Conservation (phyloP, 192 early-diverging fungal species). For the Backusella tarrabulga region DNA sequence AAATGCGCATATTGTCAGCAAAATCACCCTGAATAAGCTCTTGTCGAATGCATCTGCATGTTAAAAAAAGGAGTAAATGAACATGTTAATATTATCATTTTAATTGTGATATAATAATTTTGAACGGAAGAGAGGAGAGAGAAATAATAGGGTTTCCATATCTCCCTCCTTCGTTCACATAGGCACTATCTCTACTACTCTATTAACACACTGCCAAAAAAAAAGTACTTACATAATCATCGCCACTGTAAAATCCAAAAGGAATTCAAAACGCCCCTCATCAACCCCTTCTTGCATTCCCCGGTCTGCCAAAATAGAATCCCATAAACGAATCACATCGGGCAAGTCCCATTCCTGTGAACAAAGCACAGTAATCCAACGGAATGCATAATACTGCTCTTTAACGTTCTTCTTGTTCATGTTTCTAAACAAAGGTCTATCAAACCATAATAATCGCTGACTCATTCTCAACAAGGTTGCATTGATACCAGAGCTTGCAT, state of each 20-base stretch:
- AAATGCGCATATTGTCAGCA: constrained; percentile 56
- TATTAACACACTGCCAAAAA: not conserved
- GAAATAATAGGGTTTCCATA: not conserved
- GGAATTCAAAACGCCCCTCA: constrained; percentile 56
- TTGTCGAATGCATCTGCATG: constrained; percentile 44
- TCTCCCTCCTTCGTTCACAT: not conserved
- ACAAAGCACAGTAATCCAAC: constrained; percentile 76
- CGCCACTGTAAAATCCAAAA: constrained; percentile 71
- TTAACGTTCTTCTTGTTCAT: constrained; percentile 56
- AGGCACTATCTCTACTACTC: not conserved
- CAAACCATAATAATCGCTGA: constrained; percentile 46
- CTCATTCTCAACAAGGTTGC: constrained; percentile 58
- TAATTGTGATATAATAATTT: not conserved
- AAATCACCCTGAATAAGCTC: constrained; percentile 57
- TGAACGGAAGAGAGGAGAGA: not conserved
- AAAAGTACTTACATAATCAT: constrained; percentile 59
- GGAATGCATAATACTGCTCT: constrained; percentile 71
- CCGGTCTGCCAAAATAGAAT: constrained; percentile 71
- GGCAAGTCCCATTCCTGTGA: constrained; percentile 76
- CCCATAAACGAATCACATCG: constrained; percentile 78
- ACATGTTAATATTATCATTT: not conserved
- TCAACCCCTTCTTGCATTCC: constrained; percentile 34
- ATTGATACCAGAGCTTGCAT: constrained; percentile 53
- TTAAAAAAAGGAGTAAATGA: not conserved
- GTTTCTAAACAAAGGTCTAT: constrained; percentile 58